Percentiles rank a stretch among this genome's conserved stretches.
These are phyloP conservation scores for Claviceps pusilla DNA, from an alignment of 2,329 filamentous ascomycete species.

Conservation along the genomic window DNA sequence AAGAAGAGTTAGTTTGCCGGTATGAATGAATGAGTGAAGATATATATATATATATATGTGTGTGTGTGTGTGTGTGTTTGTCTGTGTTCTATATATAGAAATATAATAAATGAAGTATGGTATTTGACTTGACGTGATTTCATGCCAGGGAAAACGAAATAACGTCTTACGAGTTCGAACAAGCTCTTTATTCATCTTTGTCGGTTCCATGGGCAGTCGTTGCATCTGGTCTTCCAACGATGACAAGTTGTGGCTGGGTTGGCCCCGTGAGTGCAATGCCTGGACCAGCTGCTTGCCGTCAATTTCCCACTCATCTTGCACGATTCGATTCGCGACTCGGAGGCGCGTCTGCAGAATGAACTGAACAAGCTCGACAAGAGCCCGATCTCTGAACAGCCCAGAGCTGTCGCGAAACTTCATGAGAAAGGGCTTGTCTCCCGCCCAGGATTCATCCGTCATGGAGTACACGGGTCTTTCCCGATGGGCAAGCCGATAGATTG, in stretches of 20 bases:
- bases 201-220: constrained; percentile 26
- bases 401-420: constrained; percentile 13
- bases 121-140: neutral
- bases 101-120: neutral
- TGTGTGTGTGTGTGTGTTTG: too few relatives aligned
- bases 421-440: constrained; percentile 11
- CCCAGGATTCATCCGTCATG: constrained; percentile 5
- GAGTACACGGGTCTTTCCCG: constrained; percentile 3
- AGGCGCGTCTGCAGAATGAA: constrained; percentile 18
- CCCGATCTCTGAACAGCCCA: constrained; percentile 12
- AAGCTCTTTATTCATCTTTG: constrained; percentile 31
- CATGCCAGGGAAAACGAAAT: neutral
- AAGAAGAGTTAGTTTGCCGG: neutral
- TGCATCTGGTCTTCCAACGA: constrained; percentile 21
- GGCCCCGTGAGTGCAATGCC: constrained; percentile 9
- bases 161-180: constrained; percentile 26
- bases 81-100: too few relatives aligned
- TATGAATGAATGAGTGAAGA: neutral
- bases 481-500: constrained; percentile 2
- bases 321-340: constrained; percentile 15
- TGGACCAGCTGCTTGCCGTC: constrained; percentile 13
- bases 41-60: too few relatives aligned
- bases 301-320: constrained; percentile 17
- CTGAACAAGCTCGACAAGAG: constrained; percentile 14
- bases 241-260: constrained; percentile 12